A percentile compares a stretch with the other conserved stretches of the same genome.
Evolutionary conservation across 2,329 filamentous ascomycete species (phyloP).

Genomic region (Colletotrichum acutatum): DNA sequence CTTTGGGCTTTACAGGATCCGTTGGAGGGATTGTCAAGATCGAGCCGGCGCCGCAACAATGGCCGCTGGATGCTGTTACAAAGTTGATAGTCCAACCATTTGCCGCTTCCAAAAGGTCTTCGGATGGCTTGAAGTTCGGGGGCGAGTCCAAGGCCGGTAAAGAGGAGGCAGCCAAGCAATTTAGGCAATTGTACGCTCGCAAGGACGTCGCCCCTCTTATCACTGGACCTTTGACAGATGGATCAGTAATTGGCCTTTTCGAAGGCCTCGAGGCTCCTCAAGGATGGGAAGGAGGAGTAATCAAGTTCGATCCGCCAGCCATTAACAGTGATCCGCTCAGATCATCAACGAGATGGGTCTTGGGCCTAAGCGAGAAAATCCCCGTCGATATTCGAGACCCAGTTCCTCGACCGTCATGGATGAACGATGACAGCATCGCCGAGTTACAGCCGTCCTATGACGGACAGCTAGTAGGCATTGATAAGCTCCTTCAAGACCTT

Average conservation of each 20-base stretch:
- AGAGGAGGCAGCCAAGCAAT: slow-evolving; percentile 78
- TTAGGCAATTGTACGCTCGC: slow-evolving; percentile 74
- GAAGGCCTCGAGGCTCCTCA: slow-evolving; percentile 64
- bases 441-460: slow-evolving; percentile 67
- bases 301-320: slow-evolving; percentile 77
- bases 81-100: slow-evolving; percentile 87
- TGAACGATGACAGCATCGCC: slow-evolving; percentile 54
- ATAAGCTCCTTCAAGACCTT: slow-evolving; percentile 77
- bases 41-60: slow-evolving; percentile 80
- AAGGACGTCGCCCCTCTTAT: slow-evolving; percentile 60
- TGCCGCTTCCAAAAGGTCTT: slow-evolving; percentile 64
- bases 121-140: slow-evolving; percentile 82
- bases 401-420: slow-evolving; percentile 72
- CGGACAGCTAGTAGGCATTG: slow-evolving; percentile 84
- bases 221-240: slow-evolving; percentile 88
- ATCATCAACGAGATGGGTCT: slow-evolving; percentile 67
- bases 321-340: slow-evolving; percentile 37
- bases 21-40: slow-evolving; percentile 90
- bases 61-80: slow-evolving; percentile 73
- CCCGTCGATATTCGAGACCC: slow-evolving; percentile 81
- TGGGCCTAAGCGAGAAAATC: slow-evolving; percentile 80
- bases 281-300: slow-evolving; percentile 84
- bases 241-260: slow-evolving; percentile 76
- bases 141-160: slow-evolving; percentile 86
- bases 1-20: slow-evolving; percentile 76